Evolutionary conservation across 305 asterid genomes (phyloP).

Genomic region (Fraxinus dipetala): DNA sequence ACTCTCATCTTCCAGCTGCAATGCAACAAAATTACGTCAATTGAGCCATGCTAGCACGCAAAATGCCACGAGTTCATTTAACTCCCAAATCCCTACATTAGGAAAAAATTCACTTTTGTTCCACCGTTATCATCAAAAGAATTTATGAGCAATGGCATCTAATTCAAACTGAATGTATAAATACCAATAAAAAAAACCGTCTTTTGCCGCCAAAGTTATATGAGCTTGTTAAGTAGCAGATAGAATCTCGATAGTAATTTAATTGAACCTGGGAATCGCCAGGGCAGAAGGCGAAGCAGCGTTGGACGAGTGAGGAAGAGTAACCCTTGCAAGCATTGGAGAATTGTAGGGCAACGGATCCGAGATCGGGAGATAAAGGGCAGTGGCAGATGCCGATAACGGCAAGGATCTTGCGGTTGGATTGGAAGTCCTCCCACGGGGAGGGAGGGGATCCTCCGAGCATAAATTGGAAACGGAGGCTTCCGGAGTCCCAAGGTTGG

Average conservation of each 20-base stretch:
- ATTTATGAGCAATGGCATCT: not conserved
- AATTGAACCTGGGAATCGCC: slow-evolving; percentile 75
- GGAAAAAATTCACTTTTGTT: not conserved
- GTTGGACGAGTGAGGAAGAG: slow-evolving; percentile 75
- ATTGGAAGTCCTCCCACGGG: slow-evolving; percentile 96
- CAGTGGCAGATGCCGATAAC: slow-evolving; percentile 86
- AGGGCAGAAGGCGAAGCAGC: slow-evolving; percentile 91
- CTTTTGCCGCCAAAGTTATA: not conserved
- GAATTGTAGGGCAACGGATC: slow-evolving; percentile 54
- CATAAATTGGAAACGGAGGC: slow-evolving; percentile 80
- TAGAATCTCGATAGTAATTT: not conserved
- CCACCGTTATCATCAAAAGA: not conserved
- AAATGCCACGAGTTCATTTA: not conserved
- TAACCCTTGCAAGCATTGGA: slow-evolving; percentile 58
- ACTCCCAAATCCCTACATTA: not conserved
- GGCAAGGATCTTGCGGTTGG: slow-evolving; percentile 79
- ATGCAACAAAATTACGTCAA: slow-evolving; percentile 12
- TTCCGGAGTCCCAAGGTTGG: slow-evolving; percentile 93
- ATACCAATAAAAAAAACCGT: not conserved
- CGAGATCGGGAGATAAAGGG: slow-evolving; percentile 85
- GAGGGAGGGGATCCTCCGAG: slow-evolving; percentile 90
- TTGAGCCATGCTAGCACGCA: slow-evolving; percentile 10
- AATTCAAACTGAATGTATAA: not conserved
- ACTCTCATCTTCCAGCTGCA: slow-evolving; percentile 86
- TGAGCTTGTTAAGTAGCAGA: not conserved